These are phyloP conservation scores for Zygosaccharomyces sapae DNA, from an alignment of 1,139 yeast genomes.

Conservation along the genomic window DNA sequence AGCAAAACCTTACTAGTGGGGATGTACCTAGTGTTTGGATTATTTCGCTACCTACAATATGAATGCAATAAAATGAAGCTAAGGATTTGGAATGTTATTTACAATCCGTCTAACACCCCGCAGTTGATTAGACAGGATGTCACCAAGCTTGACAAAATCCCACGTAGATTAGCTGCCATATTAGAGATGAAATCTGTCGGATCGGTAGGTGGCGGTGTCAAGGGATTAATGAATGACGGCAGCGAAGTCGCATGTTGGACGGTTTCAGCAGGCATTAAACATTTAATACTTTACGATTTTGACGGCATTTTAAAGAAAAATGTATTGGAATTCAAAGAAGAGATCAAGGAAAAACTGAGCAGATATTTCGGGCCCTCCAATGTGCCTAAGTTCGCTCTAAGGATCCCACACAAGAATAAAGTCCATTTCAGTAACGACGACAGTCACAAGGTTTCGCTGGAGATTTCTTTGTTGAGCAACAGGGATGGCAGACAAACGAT, in stretches of 20 bases:
- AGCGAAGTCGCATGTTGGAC: slow-evolving; percentile 86
- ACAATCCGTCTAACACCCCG: slow-evolving; percentile 81
- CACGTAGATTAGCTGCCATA: slow-evolving; percentile 69
- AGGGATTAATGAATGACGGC: slow-evolving; percentile 71
- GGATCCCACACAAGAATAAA: slow-evolving; percentile 58
- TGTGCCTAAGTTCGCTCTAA: slow-evolving; percentile 57
- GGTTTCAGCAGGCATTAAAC: slow-evolving; percentile 73
- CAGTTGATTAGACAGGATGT: slow-evolving; percentile 84
- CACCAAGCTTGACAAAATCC: slow-evolving; percentile 64
- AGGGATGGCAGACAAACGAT: slow-evolving; percentile 89
- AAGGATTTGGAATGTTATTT: slow-evolving; percentile 58
- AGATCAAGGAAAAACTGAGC: slow-evolving; percentile 57
- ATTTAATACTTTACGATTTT: slow-evolving; percentile 72
- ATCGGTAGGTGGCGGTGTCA: slow-evolving; percentile 84
- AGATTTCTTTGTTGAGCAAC: slow-evolving; percentile 61
- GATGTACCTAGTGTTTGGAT: slow-evolving; percentile 53
- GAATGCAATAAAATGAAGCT: slow-evolving; percentile 53
- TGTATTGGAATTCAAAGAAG: slow-evolving; percentile 55
- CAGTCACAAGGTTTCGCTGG: slow-evolving; percentile 46
- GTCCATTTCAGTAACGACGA: slow-evolving; percentile 41
- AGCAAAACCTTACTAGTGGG: slow-evolving; percentile 48
- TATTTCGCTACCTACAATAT: slow-evolving; percentile 50
- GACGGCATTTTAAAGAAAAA: slow-evolving; percentile 61
- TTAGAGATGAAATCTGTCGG: slow-evolving; percentile 67
- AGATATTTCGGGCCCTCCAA: slow-evolving; percentile 71